Conservation (phyloP, 495 filamentous ascomycete genomes). For the Chaetomium tenue region DNA sequence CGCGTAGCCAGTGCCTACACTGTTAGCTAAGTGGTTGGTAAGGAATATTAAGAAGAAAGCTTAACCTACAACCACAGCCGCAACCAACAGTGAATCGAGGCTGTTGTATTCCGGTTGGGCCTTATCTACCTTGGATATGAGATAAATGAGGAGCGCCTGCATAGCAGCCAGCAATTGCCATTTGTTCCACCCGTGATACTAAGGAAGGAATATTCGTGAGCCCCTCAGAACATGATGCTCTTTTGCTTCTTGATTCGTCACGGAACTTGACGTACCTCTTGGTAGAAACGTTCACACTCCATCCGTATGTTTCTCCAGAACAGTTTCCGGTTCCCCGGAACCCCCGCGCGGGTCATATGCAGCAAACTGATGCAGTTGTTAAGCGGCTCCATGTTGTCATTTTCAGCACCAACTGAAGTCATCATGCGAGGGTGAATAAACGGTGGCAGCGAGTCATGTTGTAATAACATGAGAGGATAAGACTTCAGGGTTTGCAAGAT, state of each 20-base stretch:
- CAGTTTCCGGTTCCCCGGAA: constrained; percentile 42
- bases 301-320: constrained; percentile 47
- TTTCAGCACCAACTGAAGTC: not conserved
- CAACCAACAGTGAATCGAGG: not conserved
- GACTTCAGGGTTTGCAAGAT: not conserved
- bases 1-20: not conserved
- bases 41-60: not conserved
- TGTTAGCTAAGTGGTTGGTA: not conserved
- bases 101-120: not conserved
- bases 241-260: not conserved
- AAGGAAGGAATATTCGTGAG: not conserved
- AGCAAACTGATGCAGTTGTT: constrained; percentile 49
- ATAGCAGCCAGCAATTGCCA: constrained; percentile 10
- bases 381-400: constrained; percentile 40
- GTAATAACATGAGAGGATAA: not conserved
- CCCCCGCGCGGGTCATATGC: constrained; percentile 38
- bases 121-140: constrained; percentile 4
- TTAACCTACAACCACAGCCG: not conserved
- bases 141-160: constrained; percentile 4
- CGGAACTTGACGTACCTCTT: constrained; percentile 36
- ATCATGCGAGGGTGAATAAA: not conserved
- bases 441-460: not conserved
- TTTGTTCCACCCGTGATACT: constrained; percentile 13
- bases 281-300: constrained; percentile 46
- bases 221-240: not conserved